Base-by-base conservation (phyloP, 148 eudicot species). In the Vaccinium corymbosum region DNA sequence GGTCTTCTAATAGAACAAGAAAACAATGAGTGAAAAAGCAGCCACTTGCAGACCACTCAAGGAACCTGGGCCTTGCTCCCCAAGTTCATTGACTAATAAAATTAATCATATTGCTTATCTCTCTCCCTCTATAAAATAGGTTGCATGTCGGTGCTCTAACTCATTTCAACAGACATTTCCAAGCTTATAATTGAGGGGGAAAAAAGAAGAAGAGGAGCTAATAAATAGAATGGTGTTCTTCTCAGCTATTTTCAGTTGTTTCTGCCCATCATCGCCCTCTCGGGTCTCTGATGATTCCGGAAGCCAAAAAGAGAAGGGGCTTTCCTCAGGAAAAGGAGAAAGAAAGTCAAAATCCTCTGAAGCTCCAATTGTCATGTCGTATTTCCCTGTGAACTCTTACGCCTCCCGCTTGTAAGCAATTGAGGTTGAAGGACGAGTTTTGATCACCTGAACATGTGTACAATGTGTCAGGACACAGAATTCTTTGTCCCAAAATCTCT, bases 331-430 rank as follows among this genome's bases (percentile, higher is more conserved):
- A 66, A 66, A 27, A 66, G 6, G 38, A 55, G 81, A 46, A 38
- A 49, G 38, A 25, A 52, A 48, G 5, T 25, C 27, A n/a, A 85
- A 56, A 25, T 16, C 59, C 2, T 13, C 83, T 14, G 17, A 76
- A 20, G 56, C 74, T 61, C 83, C 83, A 2, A 80, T 80, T 35
- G 38, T 57, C 2, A 16, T 61, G 10, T 46, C 83, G 1, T 35
- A 80, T 71, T 80, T 80, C 7, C 83, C 83, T 1, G 15, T 62
- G 22, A 80, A 64, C 52, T 62, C 72, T 3, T 29, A 11, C 2
- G 42, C 3, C 38, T 80, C 74, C 1, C 74, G 73, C 29, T 52
- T 85, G 50, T 85, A 80, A 59, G 50, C 50, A 48, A 59, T 59
- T 19, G 2, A 59, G 19, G 22, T 29, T 59, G 64, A n/a, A 53